Evolutionary conservation across 306 rosid species (phyloP).

Genomic region (Parietaria judaica): DNA sequence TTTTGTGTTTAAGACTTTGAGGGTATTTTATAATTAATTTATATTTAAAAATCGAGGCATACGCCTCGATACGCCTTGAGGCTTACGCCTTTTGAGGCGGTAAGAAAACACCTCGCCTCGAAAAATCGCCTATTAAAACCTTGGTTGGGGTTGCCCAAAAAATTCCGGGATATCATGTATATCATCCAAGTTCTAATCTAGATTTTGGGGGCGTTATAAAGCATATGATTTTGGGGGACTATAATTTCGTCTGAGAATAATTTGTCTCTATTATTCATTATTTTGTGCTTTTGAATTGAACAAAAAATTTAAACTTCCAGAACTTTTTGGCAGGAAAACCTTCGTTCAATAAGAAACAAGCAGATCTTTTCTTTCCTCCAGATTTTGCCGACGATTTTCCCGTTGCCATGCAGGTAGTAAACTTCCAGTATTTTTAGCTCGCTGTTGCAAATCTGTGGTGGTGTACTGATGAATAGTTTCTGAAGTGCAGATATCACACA

Average conservation of each 20-base stretch:
- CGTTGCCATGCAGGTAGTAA: constrained; percentile 90
- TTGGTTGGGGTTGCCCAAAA: not conserved
- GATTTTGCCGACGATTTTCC: constrained; percentile 99
- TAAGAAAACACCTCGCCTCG: too few species aligned
- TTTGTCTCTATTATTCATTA: not conserved
- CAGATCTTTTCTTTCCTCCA: constrained; percentile 98
- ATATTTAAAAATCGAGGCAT: too few species aligned
- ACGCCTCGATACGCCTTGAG: too few species aligned
- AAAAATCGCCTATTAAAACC: not conserved
- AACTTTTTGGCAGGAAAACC: constrained; percentile 67
- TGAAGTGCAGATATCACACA: constrained; percentile 80
- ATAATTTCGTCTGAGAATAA: not conserved
- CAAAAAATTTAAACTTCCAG: not conserved
- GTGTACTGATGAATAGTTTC: constrained; percentile 11
- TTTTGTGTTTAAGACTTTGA: too few species aligned
- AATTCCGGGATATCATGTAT: too few species aligned
- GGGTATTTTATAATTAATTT: too few species aligned
- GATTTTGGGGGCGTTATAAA: too few species aligned
- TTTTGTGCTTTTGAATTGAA: not conserved
- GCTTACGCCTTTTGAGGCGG: too few species aligned
- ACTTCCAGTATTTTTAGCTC: constrained; percentile 20
- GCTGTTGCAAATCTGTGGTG: constrained; percentile 4
- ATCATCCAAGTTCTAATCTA: too few species aligned
- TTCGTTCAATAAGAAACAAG: constrained; percentile 92
- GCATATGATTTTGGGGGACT: too few species aligned